phyloP scores from a whole-genome alignment of 2,329 filamentous ascomycete genomes.

The Endocalyx cinctus region DNA sequence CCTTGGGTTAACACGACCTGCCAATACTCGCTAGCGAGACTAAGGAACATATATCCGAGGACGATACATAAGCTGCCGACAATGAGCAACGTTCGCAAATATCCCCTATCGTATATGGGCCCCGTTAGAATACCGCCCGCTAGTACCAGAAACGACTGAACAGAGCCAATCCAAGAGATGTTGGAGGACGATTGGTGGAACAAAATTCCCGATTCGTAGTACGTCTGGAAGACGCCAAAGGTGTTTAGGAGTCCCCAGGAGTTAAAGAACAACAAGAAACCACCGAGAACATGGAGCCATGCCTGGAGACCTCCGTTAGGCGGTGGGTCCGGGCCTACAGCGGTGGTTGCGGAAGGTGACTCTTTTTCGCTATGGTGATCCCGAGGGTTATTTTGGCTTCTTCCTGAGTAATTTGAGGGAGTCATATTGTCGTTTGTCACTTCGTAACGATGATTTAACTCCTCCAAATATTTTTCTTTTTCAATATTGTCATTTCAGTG shows the following conservation, averaged over 20 bases:
- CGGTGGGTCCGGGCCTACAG: too few relatives aligned
- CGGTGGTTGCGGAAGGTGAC: too few relatives aligned
- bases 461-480: too few relatives aligned
- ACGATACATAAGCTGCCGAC: conserved; percentile 22
- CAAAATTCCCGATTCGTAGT: conserved; percentile 33
- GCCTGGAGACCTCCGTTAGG: conserved; percentile 31
- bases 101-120: conserved; percentile 23
- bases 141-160: conserved; percentile 31
- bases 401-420: too few relatives aligned
- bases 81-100: conserved; percentile 16
- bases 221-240: conserved; percentile 35
- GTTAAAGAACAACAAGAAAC: conserved; percentile 27
- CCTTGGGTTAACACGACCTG: conserved; percentile 40
- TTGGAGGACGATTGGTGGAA: conserved; percentile 31
- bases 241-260: conserved; percentile 17
- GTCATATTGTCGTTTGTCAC: too few relatives aligned
- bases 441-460: too few relatives aligned
- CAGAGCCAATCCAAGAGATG: conserved; percentile 40
- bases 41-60: conserved; percentile 32
- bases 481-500: too few relatives aligned
- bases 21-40: conserved; percentile 29
- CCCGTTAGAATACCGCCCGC: conserved; percentile 29
- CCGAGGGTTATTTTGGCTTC: background rate
- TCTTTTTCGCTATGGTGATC: background rate
- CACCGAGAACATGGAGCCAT: conserved; percentile 36